phyloP scores from a whole-genome alignment of 2,329 filamentous ascomycete genomes.

The Pseudodiploospora longispora region DNA sequence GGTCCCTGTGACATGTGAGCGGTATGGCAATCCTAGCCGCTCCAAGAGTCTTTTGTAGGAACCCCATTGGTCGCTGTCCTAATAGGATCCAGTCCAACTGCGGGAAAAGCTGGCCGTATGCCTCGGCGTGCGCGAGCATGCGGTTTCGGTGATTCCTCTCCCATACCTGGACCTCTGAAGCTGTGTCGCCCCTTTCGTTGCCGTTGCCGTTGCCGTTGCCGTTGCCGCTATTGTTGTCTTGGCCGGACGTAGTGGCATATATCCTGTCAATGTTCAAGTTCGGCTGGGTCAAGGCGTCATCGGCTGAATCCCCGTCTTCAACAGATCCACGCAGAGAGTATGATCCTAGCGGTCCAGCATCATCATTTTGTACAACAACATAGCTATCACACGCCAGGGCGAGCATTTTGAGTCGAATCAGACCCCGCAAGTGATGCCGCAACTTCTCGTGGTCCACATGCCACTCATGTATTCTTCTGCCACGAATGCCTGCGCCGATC shows the following conservation, averaged over 20 bases:
- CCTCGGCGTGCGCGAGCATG: constrained; percentile 11
- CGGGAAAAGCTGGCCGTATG: constrained; percentile 9
- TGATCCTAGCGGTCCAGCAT: neutral
- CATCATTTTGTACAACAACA: neutral
- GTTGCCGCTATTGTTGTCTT: neutral
- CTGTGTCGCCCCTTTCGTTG: neutral
- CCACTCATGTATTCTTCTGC: constrained; percentile 4
- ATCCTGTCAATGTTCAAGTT: neutral
- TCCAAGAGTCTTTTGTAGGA: neutral
- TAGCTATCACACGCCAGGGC: constrained; percentile 9
- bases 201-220: neutral
- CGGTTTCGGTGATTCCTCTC: constrained; percentile 11
- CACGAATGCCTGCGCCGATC: neutral
- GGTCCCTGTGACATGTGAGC: neutral
- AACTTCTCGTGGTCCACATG: constrained; percentile 6
- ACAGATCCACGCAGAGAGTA: neutral
- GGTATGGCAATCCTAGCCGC: neutral
- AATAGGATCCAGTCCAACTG: constrained; percentile 10
- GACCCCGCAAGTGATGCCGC: neutral
- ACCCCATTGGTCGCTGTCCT: constrained; percentile 7
- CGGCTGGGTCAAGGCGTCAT: neutral
- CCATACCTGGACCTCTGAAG: neutral
- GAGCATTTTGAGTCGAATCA: constrained; percentile 6
- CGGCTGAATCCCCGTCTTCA: neutral
- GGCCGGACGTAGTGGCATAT: neutral